These are phyloP conservation scores for Scleromitrula shiraiana DNA, from an alignment of 2,329 filamentous ascomycete genomes.

Conservation along the genomic window DNA sequence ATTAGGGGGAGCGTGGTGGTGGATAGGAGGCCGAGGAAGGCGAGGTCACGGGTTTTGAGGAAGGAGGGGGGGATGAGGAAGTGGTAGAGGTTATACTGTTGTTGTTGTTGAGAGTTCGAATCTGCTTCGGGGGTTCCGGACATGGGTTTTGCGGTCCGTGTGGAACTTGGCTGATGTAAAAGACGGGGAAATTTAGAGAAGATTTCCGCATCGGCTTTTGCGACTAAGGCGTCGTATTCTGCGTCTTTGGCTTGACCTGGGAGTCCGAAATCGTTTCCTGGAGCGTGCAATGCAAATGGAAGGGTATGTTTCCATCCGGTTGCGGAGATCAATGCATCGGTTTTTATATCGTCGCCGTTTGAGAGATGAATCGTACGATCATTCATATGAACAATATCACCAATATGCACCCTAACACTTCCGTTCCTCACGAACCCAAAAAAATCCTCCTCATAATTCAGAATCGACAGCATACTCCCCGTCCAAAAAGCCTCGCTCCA, in stretches of 20 bases:
- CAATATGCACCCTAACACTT: slow-evolving; percentile 44
- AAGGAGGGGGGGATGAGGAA: slow-evolving; percentile 40
- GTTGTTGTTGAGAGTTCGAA: not conserved
- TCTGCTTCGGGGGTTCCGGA: slow-evolving; percentile 13
- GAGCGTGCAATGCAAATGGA: slow-evolving; percentile 44
- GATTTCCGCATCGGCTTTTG: slow-evolving; percentile 45
- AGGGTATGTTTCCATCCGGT: slow-evolving; percentile 52
- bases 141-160: slow-evolving; percentile 38
- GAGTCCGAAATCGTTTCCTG: slow-evolving; percentile 41
- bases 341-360: slow-evolving; percentile 38
- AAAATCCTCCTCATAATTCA: slow-evolving; percentile 51
- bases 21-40: slow-evolving; percentile 38
- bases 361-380: slow-evolving; percentile 42
- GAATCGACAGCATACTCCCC: slow-evolving; percentile 48
- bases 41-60: slow-evolving; percentile 34
- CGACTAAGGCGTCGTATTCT: slow-evolving; percentile 30
- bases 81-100: slow-evolving; percentile 38
- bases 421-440: slow-evolving; percentile 47
- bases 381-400: slow-evolving; percentile 41
- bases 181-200: slow-evolving; percentile 45
- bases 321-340: slow-evolving; percentile 46
- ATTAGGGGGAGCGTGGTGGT: slow-evolving; percentile 37
- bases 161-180: slow-evolving; percentile 41
- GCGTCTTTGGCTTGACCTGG: slow-evolving; percentile 35
- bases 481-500: slow-evolving; percentile 45